Conservation (phyloP, 805 yeast species). For the Wickerhamomyces alni region DNA sequence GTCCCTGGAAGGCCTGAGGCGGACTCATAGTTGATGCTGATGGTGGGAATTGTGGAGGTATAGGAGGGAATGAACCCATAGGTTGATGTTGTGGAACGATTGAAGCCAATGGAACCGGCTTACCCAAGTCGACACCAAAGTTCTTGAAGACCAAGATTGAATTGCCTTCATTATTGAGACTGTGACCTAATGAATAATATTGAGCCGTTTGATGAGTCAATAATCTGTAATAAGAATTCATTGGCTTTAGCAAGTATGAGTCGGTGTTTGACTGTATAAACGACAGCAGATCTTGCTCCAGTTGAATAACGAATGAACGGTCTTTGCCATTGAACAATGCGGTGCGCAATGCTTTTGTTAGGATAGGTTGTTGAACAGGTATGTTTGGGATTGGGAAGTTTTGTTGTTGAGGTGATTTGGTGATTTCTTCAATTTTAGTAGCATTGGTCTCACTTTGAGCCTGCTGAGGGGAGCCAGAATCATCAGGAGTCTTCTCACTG, state of each 20-base stretch:
- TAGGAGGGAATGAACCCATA: background rate
- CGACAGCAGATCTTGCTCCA: slow-evolving; percentile 41
- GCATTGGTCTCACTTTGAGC: background rate
- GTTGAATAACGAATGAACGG: slow-evolving; percentile 40
- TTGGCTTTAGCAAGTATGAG: slow-evolving; percentile 34
- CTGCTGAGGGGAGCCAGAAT: background rate
- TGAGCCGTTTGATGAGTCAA: slow-evolving; percentile 67
- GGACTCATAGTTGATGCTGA: background rate
- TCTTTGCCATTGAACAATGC: slow-evolving; percentile 42
- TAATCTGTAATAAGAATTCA: slow-evolving; percentile 65
- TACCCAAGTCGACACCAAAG: slow-evolving; percentile 16
- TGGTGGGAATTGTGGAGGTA: background rate
- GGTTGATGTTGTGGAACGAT: slow-evolving; percentile 1
- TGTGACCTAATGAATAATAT: slow-evolving; percentile 57
- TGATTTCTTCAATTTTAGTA: background rate
- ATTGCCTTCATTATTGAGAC: slow-evolving; percentile 41
- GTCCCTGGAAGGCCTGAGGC: background rate
- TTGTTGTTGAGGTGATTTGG: background rate
- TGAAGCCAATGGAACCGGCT: slow-evolving; percentile 13
- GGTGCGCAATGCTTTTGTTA: slow-evolving; percentile 25
- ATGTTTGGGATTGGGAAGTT: background rate
- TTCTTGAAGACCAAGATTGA: slow-evolving; percentile 38
- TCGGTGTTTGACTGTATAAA: slow-evolving; percentile 37
- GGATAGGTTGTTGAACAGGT: background rate
- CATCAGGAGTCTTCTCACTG: too few species aligned